phyloP scores from a whole-genome alignment of 129 eudicot species.

The Chrysanthemum makinoi region DNA sequence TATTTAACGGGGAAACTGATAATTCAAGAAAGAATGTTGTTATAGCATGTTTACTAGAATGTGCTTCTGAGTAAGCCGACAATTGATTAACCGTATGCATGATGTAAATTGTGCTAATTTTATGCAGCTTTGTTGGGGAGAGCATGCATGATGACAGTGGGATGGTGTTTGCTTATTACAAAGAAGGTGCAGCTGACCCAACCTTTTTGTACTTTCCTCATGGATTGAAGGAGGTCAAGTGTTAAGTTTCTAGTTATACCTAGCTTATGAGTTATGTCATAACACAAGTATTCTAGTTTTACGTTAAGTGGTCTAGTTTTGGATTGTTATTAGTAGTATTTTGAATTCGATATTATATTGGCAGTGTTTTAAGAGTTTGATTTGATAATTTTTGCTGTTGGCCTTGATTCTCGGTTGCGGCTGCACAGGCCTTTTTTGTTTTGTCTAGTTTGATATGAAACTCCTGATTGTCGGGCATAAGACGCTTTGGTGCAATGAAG shows the following conservation, averaged over 20 bases:
- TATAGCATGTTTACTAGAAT: no score
- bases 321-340: slow-evolving; percentile 12
- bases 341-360: slow-evolving; percentile 2
- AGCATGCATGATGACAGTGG: slow-evolving; percentile 53
- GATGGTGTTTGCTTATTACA: slow-evolving; percentile 60
- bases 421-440: no score
- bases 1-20: no score
- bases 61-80: no score
- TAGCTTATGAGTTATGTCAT: background rate
- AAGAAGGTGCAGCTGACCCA: slow-evolving; percentile 55
- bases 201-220: slow-evolving; percentile 49
- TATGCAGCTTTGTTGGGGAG: slow-evolving; percentile 59
- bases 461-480: no score
- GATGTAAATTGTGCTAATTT: background rate
- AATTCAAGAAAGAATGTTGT: no score
- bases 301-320: slow-evolving; percentile 1
- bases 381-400: background rate
- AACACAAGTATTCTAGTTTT: slow-evolving; percentile 9
- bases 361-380: background rate
- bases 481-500: no score
- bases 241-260: slow-evolving; percentile 22
- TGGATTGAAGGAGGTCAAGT: slow-evolving; percentile 56
- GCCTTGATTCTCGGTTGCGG: background rate
- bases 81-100: background rate
- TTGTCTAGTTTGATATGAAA: no score